Conservation (phyloP, 495 filamentous ascomycete genomes). For the Niebla homalea region DNA sequence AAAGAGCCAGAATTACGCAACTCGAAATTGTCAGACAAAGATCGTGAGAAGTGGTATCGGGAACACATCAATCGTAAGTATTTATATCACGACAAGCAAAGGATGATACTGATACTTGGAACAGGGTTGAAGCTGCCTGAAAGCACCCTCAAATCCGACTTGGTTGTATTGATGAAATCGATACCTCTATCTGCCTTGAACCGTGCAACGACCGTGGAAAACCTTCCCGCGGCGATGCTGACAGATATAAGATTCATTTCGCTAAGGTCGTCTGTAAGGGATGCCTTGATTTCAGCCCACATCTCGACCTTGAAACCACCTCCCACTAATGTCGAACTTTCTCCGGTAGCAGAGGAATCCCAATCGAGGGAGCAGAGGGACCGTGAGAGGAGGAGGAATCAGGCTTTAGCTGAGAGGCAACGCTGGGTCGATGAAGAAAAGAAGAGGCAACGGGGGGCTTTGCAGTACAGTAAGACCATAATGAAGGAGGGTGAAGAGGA, state of each 20-base stretch:
- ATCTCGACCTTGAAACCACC: constrained; percentile 58
- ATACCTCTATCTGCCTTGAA: constrained; percentile 53
- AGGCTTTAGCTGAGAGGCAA: constrained; percentile 63
- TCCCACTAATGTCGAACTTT: constrained; percentile 38
- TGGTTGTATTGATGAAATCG: constrained; percentile 62
- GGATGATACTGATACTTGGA: constrained; percentile 5
- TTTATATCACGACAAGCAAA: background rate
- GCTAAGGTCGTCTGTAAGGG: constrained; percentile 52
- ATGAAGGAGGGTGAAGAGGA: constrained; percentile 67
- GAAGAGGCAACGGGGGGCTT: constrained; percentile 47
- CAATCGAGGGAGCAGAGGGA: constrained; percentile 48
- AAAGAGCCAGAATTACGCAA: constrained; percentile 74
- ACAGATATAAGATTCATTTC: constrained; percentile 72
- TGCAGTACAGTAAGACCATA: constrained; percentile 51
- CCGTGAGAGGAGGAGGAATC: constrained; percentile 48
- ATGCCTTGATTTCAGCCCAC: constrained; percentile 62
- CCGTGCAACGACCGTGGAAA: constrained; percentile 44
- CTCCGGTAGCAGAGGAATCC: constrained; percentile 46
- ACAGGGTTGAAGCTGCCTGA: constrained; percentile 56
- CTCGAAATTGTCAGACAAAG: constrained; percentile 62
- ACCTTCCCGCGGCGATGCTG: constrained; percentile 55
- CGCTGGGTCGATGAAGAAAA: constrained; percentile 64
- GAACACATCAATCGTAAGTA: constrained; percentile 57
- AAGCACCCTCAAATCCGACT: constrained; percentile 61
- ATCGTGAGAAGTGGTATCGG: constrained; percentile 81